phyloP scores from a whole-genome alignment of 371 early-diverging fungal species.

The Entomophthora muscae region DNA sequence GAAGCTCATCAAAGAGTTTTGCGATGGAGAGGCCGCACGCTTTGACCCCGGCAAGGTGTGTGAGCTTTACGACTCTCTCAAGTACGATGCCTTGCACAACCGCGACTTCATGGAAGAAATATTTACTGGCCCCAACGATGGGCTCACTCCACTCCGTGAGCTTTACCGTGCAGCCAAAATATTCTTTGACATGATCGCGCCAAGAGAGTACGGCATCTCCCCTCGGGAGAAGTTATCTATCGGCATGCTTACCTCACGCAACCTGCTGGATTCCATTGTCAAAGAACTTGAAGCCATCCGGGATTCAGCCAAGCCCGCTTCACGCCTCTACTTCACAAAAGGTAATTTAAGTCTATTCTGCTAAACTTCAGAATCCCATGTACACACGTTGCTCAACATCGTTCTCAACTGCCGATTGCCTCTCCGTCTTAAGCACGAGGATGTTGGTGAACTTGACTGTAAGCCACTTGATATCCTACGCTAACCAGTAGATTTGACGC shows the following conservation, averaged over 20 bases:
- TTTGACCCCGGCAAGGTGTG: conserved; percentile 79
- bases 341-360: conserved; percentile 16
- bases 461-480: too few relatives aligned
- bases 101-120: conserved; percentile 58
- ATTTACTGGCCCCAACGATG: conserved; percentile 23
- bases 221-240: conserved; percentile 76
- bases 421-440: conserved; percentile 37
- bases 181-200: conserved; percentile 85
- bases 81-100: conserved; percentile 91
- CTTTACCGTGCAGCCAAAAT: conserved; percentile 66
- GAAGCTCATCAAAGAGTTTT: conserved; percentile 77
- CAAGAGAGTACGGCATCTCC: conserved; percentile 81
- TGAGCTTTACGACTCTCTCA: conserved; percentile 85
- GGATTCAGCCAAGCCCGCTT: conserved; percentile 34
- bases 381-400: conserved; percentile 76
- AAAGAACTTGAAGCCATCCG: conserved; percentile 48
- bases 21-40: conserved; percentile 33
- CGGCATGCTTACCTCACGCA: conserved; percentile 60
- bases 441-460: conserved; percentile 82
- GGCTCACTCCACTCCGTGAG: conserved; percentile 20
- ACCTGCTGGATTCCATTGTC: conserved; percentile 56
- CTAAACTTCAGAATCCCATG: conserved; percentile 61
- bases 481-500: conserved; percentile 65
- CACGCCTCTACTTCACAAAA: conserved; percentile 91
- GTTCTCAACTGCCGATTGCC: conserved; percentile 77